A percentile compares a stretch with the other conserved stretches of the same genome.
Conservation (phyloP, 108 stramenopile species). For the Mediolabrus comicus region DNA sequence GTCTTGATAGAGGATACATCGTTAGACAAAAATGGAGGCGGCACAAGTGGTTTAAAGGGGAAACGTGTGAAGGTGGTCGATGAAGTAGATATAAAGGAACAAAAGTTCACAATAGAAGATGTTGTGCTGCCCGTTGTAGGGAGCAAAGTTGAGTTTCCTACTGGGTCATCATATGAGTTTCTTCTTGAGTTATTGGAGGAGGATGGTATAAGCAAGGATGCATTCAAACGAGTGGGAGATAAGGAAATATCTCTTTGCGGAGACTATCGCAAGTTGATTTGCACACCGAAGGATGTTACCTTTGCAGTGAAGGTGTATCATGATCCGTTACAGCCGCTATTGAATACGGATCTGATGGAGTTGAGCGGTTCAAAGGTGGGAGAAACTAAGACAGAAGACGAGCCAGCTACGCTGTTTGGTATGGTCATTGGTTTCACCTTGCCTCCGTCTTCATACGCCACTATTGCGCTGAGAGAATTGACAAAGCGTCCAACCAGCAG, state of each 20-base stretch:
- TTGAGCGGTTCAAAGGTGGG: constrained; percentile 29
- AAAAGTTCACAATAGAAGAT: constrained; percentile 68
- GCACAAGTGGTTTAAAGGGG: constrained; percentile 51
- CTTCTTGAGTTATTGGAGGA: constrained; percentile 55
- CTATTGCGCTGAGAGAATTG: constrained; percentile 85
- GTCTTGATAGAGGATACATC: constrained; percentile 56
- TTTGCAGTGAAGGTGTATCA: constrained; percentile 63
- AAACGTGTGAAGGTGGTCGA: constrained; percentile 57
- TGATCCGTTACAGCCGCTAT: constrained; percentile 75
- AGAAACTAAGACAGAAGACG: constrained; percentile 11
- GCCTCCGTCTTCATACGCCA: constrained; percentile 89
- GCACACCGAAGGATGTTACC: constrained; percentile 67
- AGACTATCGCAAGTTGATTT: constrained; percentile 83
- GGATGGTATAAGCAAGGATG: constrained; percentile 50
- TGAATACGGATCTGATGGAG: constrained; percentile 87
- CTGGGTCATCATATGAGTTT: constrained; percentile 48
- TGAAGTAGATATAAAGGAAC: constrained; percentile 59
- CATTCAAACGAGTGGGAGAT: constrained; percentile 51
- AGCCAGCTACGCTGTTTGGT: constrained; percentile 43
- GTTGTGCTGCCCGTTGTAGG: constrained; percentile 87
- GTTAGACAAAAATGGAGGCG: constrained; percentile 25
- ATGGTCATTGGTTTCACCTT: constrained; percentile 87
- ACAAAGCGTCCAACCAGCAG: constrained; percentile 81
- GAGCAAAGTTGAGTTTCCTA: constrained; percentile 63
- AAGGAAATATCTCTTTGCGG: constrained; percentile 65